Conservation (phyloP, 148 eudicot genomes). For the Heliamphora exappendiculata region DNA sequence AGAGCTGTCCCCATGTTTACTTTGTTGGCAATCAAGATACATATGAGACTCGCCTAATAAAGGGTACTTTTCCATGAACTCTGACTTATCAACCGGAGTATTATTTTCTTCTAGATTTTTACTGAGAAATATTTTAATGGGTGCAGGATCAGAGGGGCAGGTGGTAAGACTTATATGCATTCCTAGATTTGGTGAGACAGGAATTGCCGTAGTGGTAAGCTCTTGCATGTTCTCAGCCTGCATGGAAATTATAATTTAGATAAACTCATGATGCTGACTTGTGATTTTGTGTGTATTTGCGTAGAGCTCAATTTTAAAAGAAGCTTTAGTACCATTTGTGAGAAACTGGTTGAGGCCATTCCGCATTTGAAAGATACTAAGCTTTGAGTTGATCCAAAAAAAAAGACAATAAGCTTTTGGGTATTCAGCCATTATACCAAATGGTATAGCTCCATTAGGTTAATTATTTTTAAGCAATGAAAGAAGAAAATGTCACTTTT, state of each 20-base stretch:
- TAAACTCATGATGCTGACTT: neutral
- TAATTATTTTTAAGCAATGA: neutral
- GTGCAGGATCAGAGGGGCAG: constrained; percentile 82
- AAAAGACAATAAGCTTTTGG: too few relatives aligned
- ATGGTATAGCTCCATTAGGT: neutral
- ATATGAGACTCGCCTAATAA: constrained; percentile 49
- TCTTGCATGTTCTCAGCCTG: neutral
- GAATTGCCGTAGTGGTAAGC: constrained; percentile 76
- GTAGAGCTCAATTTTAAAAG: neutral
- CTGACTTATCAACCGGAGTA: neutral
- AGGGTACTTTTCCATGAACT: constrained; percentile 32
- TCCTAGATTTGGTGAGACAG: constrained; percentile 83
- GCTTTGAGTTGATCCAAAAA: neutral
- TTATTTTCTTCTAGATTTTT: neutral
- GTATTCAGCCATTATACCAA: neutral
- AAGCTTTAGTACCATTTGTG: neutral
- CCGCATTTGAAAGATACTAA: neutral
- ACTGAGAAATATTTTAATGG: neutral
- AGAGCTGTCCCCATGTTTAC: constrained; percentile 93
- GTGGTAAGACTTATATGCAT: constrained; percentile 64
- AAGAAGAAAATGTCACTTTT: neutral
- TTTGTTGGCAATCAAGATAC: constrained; percentile 80
- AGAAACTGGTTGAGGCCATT: neutral
- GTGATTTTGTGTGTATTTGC: neutral
- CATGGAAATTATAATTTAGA: neutral